Percentiles rank a stretch among this genome's conserved stretches.
phyloP scores from a whole-genome alignment of 208 protist genomes.

The Wallacemonas sp. region DNA sequence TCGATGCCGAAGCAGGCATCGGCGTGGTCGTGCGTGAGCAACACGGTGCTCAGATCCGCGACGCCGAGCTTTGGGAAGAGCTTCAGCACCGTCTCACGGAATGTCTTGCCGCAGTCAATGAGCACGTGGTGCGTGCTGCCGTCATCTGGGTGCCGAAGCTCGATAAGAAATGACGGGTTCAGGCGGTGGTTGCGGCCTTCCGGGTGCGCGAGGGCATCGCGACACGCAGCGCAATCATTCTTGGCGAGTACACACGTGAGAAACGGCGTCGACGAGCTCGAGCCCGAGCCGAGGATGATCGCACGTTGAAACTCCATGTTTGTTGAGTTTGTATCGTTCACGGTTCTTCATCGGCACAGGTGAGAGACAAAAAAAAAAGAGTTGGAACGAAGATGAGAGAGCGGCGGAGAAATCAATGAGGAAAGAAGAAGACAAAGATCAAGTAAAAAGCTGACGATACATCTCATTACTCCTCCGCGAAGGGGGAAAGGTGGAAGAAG shows the following conservation, averaged over 20 bases:
- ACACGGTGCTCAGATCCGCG: constrained; percentile 49
- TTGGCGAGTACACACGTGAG: constrained; percentile 40
- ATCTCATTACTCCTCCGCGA: too few relatives aligned
- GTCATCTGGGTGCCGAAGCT: constrained; percentile 54
- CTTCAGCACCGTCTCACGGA: constrained; percentile 60
- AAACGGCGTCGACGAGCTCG: constrained; percentile 51
- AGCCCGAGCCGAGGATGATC: constrained; percentile 57
- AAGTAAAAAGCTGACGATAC: too few relatives aligned
- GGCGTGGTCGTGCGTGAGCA: constrained; percentile 81
- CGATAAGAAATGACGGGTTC: constrained; percentile 57
- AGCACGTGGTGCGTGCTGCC: constrained; percentile 50
- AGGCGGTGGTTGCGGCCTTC: constrained; percentile 41
- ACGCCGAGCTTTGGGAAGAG: constrained; percentile 42
- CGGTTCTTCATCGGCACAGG: too few relatives aligned
- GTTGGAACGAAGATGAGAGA: too few relatives aligned
- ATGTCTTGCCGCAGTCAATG: constrained; percentile 81
- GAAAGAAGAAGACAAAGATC: too few relatives aligned
- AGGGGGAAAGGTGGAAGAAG: too few relatives aligned
- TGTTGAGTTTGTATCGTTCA: too few relatives aligned
- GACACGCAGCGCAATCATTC: constrained; percentile 38
- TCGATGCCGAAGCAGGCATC: constrained; percentile 76
- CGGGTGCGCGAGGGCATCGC: constrained; percentile 29
- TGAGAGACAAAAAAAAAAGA: neutral
- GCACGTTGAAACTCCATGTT: constrained; percentile 55
- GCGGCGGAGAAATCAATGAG: too few relatives aligned